These are phyloP conservation scores for Claviceps purpurea DNA, from an alignment of 2,329 filamentous ascomycete species.

Conservation along the genomic window DNA sequence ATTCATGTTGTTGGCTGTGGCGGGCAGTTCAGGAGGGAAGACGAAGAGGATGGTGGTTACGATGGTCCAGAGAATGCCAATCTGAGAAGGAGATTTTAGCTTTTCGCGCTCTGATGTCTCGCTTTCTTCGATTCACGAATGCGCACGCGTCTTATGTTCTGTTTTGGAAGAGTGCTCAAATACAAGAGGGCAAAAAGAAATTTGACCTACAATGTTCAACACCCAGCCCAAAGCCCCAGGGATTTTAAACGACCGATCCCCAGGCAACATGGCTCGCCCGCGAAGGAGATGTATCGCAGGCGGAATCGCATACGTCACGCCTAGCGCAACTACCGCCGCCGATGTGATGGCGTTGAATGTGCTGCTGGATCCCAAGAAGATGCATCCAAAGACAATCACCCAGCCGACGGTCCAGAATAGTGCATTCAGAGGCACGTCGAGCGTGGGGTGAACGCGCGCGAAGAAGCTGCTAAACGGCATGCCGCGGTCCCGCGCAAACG, in stretches of 20 bases:
- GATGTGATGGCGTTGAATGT: constrained; percentile 64
- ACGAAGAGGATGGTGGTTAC: constrained; percentile 63
- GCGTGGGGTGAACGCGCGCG: constrained; percentile 43
- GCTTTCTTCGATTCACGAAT: no score
- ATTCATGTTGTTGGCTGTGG: constrained; percentile 56
- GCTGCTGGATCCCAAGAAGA: constrained; percentile 52
- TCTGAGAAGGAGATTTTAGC: constrained; percentile 3
- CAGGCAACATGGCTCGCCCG: constrained; percentile 52
- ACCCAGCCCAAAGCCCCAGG: constrained; percentile 23
- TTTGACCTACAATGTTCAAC: constrained; percentile 14
- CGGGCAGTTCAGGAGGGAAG: constrained; percentile 55
- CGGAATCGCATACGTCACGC: constrained; percentile 64
- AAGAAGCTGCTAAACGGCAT: constrained; percentile 40
- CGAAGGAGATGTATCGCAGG: constrained; percentile 55
- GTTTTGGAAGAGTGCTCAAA: no score
- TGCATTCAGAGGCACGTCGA: constrained; percentile 55
- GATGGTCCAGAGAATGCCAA: constrained; percentile 50
- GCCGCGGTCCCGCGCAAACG: constrained; percentile 51
- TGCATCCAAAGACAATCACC: constrained; percentile 55
- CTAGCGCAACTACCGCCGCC: constrained; percentile 59
- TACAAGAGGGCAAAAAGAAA: not conserved
- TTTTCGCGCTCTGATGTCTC: no score
- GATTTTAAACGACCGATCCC: constrained; percentile 25
- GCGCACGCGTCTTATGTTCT: no score
- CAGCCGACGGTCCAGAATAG: constrained; percentile 46